Base-by-base conservation (phyloP, 768 basidiomycete genomes). In the Podaxis sp. region DNA sequence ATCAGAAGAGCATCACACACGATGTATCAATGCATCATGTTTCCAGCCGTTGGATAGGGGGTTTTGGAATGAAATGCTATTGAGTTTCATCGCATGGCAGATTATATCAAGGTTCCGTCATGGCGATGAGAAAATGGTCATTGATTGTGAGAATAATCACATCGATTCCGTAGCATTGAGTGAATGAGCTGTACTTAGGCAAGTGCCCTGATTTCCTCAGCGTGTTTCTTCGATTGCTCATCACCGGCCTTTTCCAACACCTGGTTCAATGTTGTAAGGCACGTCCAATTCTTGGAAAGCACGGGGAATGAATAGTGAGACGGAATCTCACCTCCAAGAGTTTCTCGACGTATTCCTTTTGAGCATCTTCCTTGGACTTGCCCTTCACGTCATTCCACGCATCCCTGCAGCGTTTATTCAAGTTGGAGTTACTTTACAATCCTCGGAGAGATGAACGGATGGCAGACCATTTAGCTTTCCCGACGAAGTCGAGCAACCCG, bases 401-500 rank as follows among this genome's bases (percentile, higher is more conserved):
- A 68, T 91, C 85, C 94, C 93, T 95, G 67, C 18, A 55, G 9
- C 25, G 40, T 28, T 21, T 53, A 27, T 37, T 38, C 16, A 35
- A 51, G 42, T 18, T 44, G 5, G 16, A 5, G 6, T 42, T 42
- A 7, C 42, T 44, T 6, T 18, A 7, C 18, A 16, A 16, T 18
- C 42, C n/a, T 9, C 6, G 42, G 42, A 3, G 14, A 32, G 60
- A 59, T 23, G 37, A 55, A 13, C 25, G 61, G 46, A 23, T 28
- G 14, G 28, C 75, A 63, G 54, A 93, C 93, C 94, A 96, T 80
- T 98, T 98, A 64, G 86, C 88, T 76, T 91, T 95, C 65, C 89
- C 95, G 21, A 77, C 74, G 69, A 97, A 95, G 71, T 96, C 92
- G 40, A 97, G 70, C 76, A 94, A 61, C 47, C 93, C 91, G 47